These are phyloP conservation scores for Podospora bellae-mahoneyi DNA, from an alignment of 495 filamentous ascomycete species.

Conservation along the genomic window DNA sequence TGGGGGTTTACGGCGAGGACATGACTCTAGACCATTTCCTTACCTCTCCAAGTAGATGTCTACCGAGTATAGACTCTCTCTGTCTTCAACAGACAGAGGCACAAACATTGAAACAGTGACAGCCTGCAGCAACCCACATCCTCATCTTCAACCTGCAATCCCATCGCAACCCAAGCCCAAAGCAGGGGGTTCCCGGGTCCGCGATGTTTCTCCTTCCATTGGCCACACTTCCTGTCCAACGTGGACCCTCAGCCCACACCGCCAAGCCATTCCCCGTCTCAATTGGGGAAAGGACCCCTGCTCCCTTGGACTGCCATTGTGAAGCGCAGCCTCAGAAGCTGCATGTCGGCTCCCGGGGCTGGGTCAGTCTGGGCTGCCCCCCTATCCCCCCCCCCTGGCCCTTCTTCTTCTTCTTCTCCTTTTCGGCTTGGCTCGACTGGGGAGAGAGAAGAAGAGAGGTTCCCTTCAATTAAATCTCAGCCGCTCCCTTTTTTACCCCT, in stretches of 20 bases:
- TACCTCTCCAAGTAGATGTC: no score
- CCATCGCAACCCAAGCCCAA: conserved; percentile 4
- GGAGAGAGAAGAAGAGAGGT: neutral
- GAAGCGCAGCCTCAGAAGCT: conserved; percentile 15
- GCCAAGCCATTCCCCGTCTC: conserved; percentile 5
- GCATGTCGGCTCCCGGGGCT: conserved; percentile 4
- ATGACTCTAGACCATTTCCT: neutral
- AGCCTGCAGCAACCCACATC: neutral
- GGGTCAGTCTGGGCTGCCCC: neutral
- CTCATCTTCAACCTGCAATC: neutral
- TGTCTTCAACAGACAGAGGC: neutral
- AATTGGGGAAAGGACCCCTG: conserved; percentile 9
- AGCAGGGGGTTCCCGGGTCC: neutral
- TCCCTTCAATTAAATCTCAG: neutral
- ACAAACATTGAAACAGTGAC: neutral
- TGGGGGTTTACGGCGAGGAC: neutral
- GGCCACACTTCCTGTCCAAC: neutral
- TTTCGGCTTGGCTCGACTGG: neutral
- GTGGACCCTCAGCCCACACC: neutral
- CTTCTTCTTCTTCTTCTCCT: neutral
- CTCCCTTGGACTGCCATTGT: conserved; percentile 9
- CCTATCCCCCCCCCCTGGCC: neutral
- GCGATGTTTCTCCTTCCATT: neutral
- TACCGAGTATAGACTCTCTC: neutral
- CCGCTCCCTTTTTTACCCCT: neutral